Evolutionary conservation across 176 grass and related monocot genomes (phyloP).

Genomic region (Poa pratensis): DNA sequence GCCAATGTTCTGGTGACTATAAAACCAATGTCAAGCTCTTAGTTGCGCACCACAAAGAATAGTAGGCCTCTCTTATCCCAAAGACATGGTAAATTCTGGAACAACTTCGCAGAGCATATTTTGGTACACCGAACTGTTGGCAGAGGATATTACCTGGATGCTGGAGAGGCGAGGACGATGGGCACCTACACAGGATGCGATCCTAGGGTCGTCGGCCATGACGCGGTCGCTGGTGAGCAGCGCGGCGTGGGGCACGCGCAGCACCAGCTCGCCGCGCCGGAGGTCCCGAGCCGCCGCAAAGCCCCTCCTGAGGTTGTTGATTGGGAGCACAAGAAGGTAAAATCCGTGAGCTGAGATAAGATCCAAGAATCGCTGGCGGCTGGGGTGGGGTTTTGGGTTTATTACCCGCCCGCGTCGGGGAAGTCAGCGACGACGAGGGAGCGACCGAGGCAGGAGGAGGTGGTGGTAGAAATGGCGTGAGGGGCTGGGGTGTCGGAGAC

Average conservation of each 20-base stretch:
- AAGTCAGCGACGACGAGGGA: slow-evolving; percentile 70
- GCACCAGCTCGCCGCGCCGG: slow-evolving; percentile 68
- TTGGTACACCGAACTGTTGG: neutral
- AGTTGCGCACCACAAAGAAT: neutral
- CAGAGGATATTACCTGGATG: slow-evolving; percentile 51
- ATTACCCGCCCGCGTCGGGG: slow-evolving; percentile 78
- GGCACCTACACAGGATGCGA: slow-evolving; percentile 45
- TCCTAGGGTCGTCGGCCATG: slow-evolving; percentile 48
- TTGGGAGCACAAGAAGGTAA: neutral
- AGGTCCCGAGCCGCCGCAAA: slow-evolving; percentile 73
- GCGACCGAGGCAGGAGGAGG: slow-evolving; percentile 55
- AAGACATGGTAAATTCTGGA: neutral
- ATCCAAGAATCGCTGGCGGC: neutral
- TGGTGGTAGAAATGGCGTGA: neutral
- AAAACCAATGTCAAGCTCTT: slow-evolving; percentile 2
- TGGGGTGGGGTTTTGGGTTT: neutral
- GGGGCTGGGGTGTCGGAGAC: slow-evolving; percentile 59
- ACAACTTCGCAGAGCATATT: neutral
- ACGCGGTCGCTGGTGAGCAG: slow-evolving; percentile 76
- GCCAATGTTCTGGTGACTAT: neutral
- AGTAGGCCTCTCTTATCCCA: neutral
- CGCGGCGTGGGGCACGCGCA: slow-evolving; percentile 69
- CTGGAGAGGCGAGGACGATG: slow-evolving; percentile 55
- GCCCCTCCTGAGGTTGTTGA: slow-evolving; percentile 64
- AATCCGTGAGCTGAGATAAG: slow-evolving; percentile 11